Conservation (phyloP, 306 rosid species). For the Fagus sylvatica region DNA sequence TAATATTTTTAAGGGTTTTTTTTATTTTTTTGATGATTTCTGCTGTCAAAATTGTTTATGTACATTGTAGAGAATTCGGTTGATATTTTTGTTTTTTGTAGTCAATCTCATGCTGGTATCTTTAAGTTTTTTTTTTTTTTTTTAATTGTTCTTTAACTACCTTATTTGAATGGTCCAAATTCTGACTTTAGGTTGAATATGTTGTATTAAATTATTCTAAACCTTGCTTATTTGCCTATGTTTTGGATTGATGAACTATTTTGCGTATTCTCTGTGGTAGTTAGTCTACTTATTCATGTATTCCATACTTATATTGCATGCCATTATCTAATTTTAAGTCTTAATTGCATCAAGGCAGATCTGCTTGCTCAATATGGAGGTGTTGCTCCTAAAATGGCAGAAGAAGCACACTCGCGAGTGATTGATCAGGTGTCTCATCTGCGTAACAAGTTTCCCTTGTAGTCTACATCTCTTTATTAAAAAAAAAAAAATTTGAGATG, state of each 20-base stretch:
- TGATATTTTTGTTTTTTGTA: not conserved
- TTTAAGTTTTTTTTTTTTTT: not conserved
- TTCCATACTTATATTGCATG: not conserved
- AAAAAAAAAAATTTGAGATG: not conserved
- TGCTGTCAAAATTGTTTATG: not conserved
- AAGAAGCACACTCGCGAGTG: conserved; percentile 87
- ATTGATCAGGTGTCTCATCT: conserved; percentile 66
- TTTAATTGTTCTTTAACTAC: no score
- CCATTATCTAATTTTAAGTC: conserved; percentile 19
- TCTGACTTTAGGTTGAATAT: not conserved
- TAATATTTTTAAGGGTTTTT: not conserved
- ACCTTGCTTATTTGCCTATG: not conserved
- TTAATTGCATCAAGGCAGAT: conserved; percentile 67
- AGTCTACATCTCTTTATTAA: not conserved
- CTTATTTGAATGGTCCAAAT: not conserved
- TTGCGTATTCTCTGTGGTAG: not conserved
- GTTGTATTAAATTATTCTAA: not conserved
- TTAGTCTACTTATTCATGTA: not conserved
- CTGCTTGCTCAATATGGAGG: conserved; percentile 88
- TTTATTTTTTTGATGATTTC: not conserved
- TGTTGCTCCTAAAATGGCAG: conserved; percentile 98
- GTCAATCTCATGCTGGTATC: not conserved
- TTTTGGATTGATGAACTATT: not conserved
- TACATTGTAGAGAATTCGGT: not conserved
- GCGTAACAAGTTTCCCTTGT: not conserved